Evolutionary conservation across 2,329 filamentous ascomycete species (phyloP).

Genomic region (Davidsoniella australis): DNA sequence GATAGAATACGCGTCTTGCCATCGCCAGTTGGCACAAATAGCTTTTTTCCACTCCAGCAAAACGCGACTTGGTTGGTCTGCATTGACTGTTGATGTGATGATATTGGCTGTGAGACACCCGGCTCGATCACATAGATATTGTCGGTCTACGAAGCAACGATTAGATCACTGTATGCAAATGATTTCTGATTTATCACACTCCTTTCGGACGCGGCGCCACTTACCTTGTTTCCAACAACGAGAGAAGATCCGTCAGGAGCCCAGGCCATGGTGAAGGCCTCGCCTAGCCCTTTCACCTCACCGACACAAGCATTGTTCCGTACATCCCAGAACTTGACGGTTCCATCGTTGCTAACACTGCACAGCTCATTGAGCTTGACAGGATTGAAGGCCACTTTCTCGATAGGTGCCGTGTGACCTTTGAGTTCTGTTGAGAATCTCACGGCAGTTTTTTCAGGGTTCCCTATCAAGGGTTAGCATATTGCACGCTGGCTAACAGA

Average conservation of each 20-base stretch:
- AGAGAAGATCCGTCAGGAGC: conserved; percentile 52
- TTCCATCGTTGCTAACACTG: conserved; percentile 56
- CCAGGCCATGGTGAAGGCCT: conserved; percentile 58
- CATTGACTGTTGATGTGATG: conserved; percentile 40
- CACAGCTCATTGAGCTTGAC: conserved; percentile 61
- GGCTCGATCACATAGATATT: conserved; percentile 46
- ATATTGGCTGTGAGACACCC: conserved; percentile 34
- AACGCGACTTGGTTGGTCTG: conserved; percentile 61
- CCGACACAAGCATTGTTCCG: conserved; percentile 53
- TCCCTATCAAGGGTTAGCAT: conserved; percentile 30
- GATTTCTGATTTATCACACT: too few species aligned
- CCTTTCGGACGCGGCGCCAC: conserved; percentile 12
- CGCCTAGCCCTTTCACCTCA: conserved; percentile 48
- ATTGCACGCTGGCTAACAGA: not conserved
- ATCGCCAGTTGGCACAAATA: conserved; percentile 55
- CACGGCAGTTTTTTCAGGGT: conserved; percentile 57
- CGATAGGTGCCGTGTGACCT: conserved; percentile 46
- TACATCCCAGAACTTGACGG: conserved; percentile 67
- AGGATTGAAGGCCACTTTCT: conserved; percentile 65
- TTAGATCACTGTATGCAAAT: too few species aligned
- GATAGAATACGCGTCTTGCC: conserved; percentile 54
- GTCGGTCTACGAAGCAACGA: conserved; percentile 31
- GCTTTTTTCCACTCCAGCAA: conserved; percentile 52
- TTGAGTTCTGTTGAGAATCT: conserved; percentile 62
- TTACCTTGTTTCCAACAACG: conserved; percentile 56